A percentile compares a stretch with the other conserved stretches of the same genome.
Evolutionary conservation across 2,329 filamentous ascomycete genomes (phyloP).

Genomic region (Tolypocladium sp.): DNA sequence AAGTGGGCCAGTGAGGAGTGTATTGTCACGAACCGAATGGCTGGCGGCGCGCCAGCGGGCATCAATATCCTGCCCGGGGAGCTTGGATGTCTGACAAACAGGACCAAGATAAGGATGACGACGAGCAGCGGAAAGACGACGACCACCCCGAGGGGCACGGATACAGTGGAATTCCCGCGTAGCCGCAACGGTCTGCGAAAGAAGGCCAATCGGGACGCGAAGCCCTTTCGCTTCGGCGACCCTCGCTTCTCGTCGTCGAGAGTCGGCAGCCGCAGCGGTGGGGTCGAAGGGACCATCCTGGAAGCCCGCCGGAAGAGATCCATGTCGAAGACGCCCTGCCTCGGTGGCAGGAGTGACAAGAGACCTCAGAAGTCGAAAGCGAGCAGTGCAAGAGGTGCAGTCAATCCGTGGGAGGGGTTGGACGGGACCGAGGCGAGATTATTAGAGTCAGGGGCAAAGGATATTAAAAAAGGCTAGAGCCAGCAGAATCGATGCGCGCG

Average conservation of each 20-base stretch:
- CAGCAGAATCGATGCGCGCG: neutral
- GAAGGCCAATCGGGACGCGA: conserved; percentile 58
- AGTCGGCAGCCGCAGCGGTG: conserved; percentile 35
- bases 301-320: conserved; percentile 49
- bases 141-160: conserved; percentile 85
- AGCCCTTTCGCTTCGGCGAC: conserved; percentile 25
- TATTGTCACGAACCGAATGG: conserved; percentile 62
- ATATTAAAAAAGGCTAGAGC: neutral
- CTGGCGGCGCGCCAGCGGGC: conserved; percentile 78
- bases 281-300: conserved; percentile 35
- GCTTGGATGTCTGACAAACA: conserved; percentile 82
- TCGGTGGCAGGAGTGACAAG: conserved; percentile 34
- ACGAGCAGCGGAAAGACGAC: conserved; percentile 88
- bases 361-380: neutral
- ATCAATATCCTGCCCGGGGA: conserved; percentile 76
- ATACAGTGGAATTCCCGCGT: conserved; percentile 85
- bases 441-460: conserved; percentile 5
- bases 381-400: neutral
- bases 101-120: conserved; percentile 78
- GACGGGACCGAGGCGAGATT: conserved; percentile 12
- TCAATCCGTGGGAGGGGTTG: conserved; percentile 15
- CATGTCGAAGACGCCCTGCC: conserved; percentile 30
- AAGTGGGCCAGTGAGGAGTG: neutral
- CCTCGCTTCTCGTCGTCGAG: conserved; percentile 37
- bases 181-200: conserved; percentile 80